Evolutionary conservation across 2,329 filamentous ascomycete genomes (phyloP), one percentile per base, ranked within the genome.

Genomic region (Sclerotinia nivalis): DNA sequence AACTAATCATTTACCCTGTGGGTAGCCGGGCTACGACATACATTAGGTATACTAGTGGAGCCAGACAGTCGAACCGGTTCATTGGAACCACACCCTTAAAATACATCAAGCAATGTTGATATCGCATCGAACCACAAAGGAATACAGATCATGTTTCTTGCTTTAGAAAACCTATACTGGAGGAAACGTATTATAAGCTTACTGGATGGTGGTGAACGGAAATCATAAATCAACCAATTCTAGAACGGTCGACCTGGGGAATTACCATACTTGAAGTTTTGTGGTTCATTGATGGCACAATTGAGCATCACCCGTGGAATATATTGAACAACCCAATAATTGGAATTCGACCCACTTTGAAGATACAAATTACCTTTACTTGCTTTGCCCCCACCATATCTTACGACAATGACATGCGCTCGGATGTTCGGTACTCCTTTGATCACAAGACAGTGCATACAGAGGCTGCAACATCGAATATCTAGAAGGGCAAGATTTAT

Each of bases 41-140:
- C 34, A 49, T 62, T 37, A 50, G 45, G 28, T 34, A 37, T 50
- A 13, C 60, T 50, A 52, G 61, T 52, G 47, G 45, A 52, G 47
- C 61, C 31, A 64, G 8, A 20, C 4, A 28, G 37, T 40, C 22
- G 31, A 64, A 50, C 61, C 61, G 31, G 22, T 13, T 22, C 61
- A 52, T 65, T 65, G 47, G 47, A 65, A 65, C 61, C 31, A 65
- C 18, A 25, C n/a, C n/a, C 49, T n/a, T 65, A 34, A 40, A 52
- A 20, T 13, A 62, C n/a, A 18, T 15, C 45, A 50, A 50, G 12
- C 22, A 9, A 40, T 22, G 31, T 52, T 37, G 12, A 28, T 25
- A 50, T 50, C 22, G n/a, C 47, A 28, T 10, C 34, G 15, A 25
- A 40, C 40, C n/a, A 43, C 47, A 22, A 40, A 7, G 4, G 2